Conservation (phyloP, 768 basidiomycete species). For the Boletus barrowsii region DNA sequence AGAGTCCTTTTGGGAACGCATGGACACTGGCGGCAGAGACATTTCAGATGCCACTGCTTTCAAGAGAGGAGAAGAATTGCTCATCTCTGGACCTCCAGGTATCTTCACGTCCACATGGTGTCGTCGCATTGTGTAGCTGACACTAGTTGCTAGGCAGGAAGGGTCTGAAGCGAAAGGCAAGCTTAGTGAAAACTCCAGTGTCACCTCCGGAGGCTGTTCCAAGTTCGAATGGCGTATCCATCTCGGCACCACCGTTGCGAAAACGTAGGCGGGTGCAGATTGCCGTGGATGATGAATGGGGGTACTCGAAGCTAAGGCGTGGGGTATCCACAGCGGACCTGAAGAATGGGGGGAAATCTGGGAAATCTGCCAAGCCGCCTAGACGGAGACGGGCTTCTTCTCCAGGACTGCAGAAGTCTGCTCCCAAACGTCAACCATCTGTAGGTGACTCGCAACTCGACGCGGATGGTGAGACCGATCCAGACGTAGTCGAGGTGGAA, state of each 20-base stretch:
- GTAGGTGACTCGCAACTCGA: constrained; percentile 30
- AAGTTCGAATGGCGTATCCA: constrained; percentile 5
- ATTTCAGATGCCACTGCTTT: constrained; percentile 47
- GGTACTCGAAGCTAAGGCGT: constrained; percentile 7
- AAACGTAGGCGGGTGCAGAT: constrained; percentile 26
- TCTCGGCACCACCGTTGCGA: constrained; percentile 22
- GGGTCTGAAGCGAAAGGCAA: constrained; percentile 17
- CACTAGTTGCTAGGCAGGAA: constrained; percentile 14
- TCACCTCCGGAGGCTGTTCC: constrained; percentile 7
- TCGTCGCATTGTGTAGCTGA: constrained; percentile 1
- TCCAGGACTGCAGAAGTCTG: constrained; percentile 23
- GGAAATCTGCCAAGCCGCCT: not conserved
- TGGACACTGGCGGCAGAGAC: constrained; percentile 42
- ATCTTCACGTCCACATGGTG: constrained; percentile 6
- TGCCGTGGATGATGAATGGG: constrained; percentile 6
- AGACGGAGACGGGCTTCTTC: constrained; percentile 30
- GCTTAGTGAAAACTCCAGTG: constrained; percentile 4
- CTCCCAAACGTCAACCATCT: constrained; percentile 20
- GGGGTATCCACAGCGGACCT: constrained; percentile 7
- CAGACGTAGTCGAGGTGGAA: constrained; percentile 38
- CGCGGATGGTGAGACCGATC: constrained; percentile 33
- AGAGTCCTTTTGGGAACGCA: constrained; percentile 36
- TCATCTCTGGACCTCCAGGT: constrained; percentile 62
- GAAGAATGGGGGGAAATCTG: constrained; percentile 4
- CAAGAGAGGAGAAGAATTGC: constrained; percentile 50